Percentiles rank a stretch among this genome's conserved stretches.
phyloP scores from a whole-genome alignment of 2,329 filamentous ascomycete genomes.

The Remersonia thermophila region DNA sequence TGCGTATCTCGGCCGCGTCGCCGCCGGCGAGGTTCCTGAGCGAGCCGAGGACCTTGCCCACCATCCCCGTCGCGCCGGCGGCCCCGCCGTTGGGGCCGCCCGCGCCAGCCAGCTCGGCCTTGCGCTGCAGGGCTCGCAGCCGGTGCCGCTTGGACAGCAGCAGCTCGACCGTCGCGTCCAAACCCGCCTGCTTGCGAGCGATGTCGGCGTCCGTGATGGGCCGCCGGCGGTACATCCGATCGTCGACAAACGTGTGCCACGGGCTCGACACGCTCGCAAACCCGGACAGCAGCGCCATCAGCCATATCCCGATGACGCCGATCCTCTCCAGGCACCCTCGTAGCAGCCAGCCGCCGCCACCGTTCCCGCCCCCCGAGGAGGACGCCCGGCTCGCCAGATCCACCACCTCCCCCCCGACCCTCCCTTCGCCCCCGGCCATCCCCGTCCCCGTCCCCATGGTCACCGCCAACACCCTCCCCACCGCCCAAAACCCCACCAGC shows the following conservation, averaged over 20 bases:
- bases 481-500: conserved; percentile 48
- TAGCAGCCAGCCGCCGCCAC: conserved; percentile 26
- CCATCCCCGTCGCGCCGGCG: conserved; percentile 39
- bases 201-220: conserved; percentile 64
- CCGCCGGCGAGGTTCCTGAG: conserved; percentile 45
- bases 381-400: conserved; percentile 18
- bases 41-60: conserved; percentile 62
- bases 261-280: conserved; percentile 81
- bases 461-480: conserved; percentile 6
- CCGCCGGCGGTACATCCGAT: conserved; percentile 34
- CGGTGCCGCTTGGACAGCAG: conserved; percentile 61
- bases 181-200: conserved; percentile 62
- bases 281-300: conserved; percentile 80
- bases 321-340: conserved; percentile 54
- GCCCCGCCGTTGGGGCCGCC: conserved; percentile 12
- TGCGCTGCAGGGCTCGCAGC: conserved; percentile 57
- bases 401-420: conserved; percentile 18
- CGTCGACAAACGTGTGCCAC: conserved; percentile 69
- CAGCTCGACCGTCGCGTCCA: conserved; percentile 72
- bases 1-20: conserved; percentile 46
- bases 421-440: conserved; percentile 1
- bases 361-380: conserved; percentile 7
- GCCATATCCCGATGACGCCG: conserved; percentile 70
- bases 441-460: conserved; percentile 4
- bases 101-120: conserved; percentile 26